Percentiles rank a stretch among this genome's conserved stretches.
Evolutionary conservation across 2,329 filamentous ascomycete genomes (phyloP).

Genomic region (Aspergillus tanneri): DNA sequence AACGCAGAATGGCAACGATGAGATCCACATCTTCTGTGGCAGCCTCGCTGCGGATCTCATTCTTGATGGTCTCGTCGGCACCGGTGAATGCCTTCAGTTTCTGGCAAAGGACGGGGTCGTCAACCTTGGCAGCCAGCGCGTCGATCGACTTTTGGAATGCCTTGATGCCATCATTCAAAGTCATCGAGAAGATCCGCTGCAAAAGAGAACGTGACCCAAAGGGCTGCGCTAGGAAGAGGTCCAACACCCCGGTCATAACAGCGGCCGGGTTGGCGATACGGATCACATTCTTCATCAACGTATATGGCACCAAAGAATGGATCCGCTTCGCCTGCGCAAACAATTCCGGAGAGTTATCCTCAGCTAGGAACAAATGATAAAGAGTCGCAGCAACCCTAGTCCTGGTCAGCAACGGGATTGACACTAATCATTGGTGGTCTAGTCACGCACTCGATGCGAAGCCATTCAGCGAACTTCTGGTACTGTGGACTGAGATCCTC

Average conservation of each 20-base stretch:
- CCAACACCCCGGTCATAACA: slow-evolving; percentile 93
- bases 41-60: slow-evolving; percentile 71
- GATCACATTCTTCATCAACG: slow-evolving; percentile 92
- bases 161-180: slow-evolving; percentile 84
- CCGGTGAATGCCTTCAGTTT: slow-evolving; percentile 81
- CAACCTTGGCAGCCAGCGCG: slow-evolving; percentile 70
- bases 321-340: slow-evolving; percentile 94
- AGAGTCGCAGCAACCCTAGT: slow-evolving; percentile 79
- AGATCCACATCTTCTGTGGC: slow-evolving; percentile 73
- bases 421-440: not conserved
- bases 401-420: slow-evolving; percentile 11
- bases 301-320: slow-evolving; percentile 91
- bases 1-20: slow-evolving; percentile 79
- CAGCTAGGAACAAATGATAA: slow-evolving; percentile 94
- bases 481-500: slow-evolving; percentile 90
- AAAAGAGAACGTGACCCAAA: slow-evolving; percentile 87
- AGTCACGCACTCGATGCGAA: slow-evolving; percentile 72
- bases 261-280: slow-evolving; percentile 93
- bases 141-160: slow-evolving; percentile 86
- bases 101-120: slow-evolving; percentile 72
- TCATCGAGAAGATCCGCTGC: slow-evolving; percentile 91
- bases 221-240: slow-evolving; percentile 92
- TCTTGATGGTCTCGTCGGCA: slow-evolving; percentile 71
- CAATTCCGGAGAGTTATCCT: slow-evolving; percentile 95
- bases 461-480: slow-evolving; percentile 97